Percentiles rank a stretch among this genome's conserved stretches.
Evolutionary conservation across 2,329 filamentous ascomycete genomes (phyloP).

Genomic region (Alternaria alternata): DNA sequence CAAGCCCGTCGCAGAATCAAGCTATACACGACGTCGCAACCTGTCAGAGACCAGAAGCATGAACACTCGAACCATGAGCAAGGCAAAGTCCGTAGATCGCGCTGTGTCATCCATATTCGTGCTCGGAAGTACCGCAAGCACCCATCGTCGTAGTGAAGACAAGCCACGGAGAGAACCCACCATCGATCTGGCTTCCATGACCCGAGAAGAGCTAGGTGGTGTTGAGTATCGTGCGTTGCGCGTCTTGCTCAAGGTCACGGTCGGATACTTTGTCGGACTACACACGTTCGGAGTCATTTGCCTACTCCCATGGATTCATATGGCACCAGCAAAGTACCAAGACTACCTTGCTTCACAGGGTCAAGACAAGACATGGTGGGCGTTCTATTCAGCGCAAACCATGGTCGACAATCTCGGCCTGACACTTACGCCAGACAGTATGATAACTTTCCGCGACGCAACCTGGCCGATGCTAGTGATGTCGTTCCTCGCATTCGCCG

Average conservation of each 20-base stretch:
- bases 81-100: slow-evolving; percentile 50
- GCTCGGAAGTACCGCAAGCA: slow-evolving; percentile 69
- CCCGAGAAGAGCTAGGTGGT: slow-evolving; percentile 84
- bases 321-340: slow-evolving; percentile 51
- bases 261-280: slow-evolving; percentile 77
- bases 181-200: slow-evolving; percentile 52
- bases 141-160: slow-evolving; percentile 22
- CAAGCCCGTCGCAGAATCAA: slow-evolving; percentile 8
- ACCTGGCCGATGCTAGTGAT: slow-evolving; percentile 78
- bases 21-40: slow-evolving; percentile 11
- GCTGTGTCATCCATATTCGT: slow-evolving; percentile 55
- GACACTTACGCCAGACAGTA: slow-evolving; percentile 90
- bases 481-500: slow-evolving; percentile 88
- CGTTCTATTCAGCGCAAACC: slow-evolving; percentile 84
- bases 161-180: slow-evolving; percentile 53
- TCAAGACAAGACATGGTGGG: slow-evolving; percentile 65
- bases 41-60: slow-evolving; percentile 26
- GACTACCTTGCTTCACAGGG: slow-evolving; percentile 55
- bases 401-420: slow-evolving; percentile 94
- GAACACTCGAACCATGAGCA: slow-evolving; percentile 30
- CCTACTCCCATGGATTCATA: slow-evolving; percentile 79
- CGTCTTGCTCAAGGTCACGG: slow-evolving; percentile 80
- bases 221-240: slow-evolving; percentile 96
- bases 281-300: slow-evolving; percentile 77
- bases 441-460: slow-evolving; percentile 85